These are phyloP conservation scores for Plasmopara viticola DNA, from an alignment of 352 stramenopile species.

Conservation along the genomic window DNA sequence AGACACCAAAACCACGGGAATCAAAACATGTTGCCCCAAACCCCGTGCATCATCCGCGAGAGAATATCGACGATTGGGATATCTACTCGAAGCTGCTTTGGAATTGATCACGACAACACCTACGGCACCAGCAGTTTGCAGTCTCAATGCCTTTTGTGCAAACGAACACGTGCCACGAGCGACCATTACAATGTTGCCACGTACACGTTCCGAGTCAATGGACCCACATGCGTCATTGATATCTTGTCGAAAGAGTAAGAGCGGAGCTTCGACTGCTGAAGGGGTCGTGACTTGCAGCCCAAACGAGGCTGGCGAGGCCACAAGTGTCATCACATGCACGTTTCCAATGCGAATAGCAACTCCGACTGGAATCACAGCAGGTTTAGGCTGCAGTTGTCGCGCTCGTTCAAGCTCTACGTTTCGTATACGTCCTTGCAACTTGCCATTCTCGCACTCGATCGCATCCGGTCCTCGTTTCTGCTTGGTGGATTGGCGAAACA, in stretches of 20 bases:
- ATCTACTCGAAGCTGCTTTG: conserved; percentile 32
- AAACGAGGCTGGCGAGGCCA: conserved; percentile 65
- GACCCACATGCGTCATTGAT: conserved; percentile 45
- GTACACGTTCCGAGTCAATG: conserved; percentile 26
- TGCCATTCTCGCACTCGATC: conserved; percentile 51
- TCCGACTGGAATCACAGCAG: conserved; percentile 34
- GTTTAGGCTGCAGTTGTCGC: conserved; percentile 7
- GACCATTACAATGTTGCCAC: conserved; percentile 64
- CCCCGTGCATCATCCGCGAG: conserved; percentile 49
- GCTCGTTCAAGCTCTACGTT: conserved; percentile 30
- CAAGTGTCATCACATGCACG: conserved; percentile 55
- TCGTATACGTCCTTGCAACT: conserved; percentile 32
- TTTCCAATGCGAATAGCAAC: conserved; percentile 56
- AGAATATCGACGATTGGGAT: conserved; percentile 53
- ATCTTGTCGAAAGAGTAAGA: conserved; percentile 35
- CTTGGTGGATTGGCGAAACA: conserved; percentile 33
- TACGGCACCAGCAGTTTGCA: conserved; percentile 49
- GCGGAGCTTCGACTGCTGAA: conserved; percentile 46
- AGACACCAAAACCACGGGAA: conserved; percentile 67
- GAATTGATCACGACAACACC: conserved; percentile 71
- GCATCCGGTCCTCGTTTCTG: conserved; percentile 4
- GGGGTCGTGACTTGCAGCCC: conserved; percentile 37
- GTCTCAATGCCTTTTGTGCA: conserved; percentile 56
- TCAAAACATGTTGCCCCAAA: conserved; percentile 40
- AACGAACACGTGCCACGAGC: conserved; percentile 70